Evolutionary conservation across 805 yeast species (phyloP).

Genomic region (Zygosaccharomyces kombuchaensis): DNA sequence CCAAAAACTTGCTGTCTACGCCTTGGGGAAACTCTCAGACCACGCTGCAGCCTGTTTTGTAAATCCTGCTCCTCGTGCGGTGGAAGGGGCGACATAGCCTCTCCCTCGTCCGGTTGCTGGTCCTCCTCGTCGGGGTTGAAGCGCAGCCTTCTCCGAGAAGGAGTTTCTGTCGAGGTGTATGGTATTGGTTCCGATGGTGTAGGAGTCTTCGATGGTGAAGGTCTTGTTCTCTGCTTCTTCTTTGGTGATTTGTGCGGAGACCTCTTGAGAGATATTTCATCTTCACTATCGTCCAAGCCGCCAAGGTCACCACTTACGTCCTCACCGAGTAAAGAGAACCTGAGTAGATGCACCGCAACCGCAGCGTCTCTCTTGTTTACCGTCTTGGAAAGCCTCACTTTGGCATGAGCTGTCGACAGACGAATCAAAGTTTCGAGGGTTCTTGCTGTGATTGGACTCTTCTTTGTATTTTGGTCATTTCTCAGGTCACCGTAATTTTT

Average conservation of each 20-base stretch:
- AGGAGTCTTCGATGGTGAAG: slow-evolving; percentile 19
- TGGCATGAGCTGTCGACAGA: slow-evolving; percentile 93
- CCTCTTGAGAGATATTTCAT: slow-evolving; percentile 16
- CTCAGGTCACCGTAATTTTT: slow-evolving; percentile 75
- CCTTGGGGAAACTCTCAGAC: slow-evolving; percentile 33
- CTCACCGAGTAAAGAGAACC: slow-evolving; percentile 69
- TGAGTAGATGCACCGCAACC: slow-evolving; percentile 78
- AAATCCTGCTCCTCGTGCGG: slow-evolving; percentile 32
- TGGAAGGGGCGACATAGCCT: slow-evolving; percentile 28
- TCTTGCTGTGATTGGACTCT: slow-evolving; percentile 97
- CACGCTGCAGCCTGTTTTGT: slow-evolving; percentile 25
- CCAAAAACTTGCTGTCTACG: slow-evolving; percentile 16
- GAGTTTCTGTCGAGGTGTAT: slow-evolving; percentile 7
- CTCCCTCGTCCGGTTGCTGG: slow-evolving; percentile 28
- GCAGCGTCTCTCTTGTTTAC: slow-evolving; percentile 75
- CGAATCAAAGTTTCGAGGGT: slow-evolving; percentile 94
- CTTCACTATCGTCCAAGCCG: slow-evolving; percentile 22
- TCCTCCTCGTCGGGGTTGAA: slow-evolving; percentile 34
- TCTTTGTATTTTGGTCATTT: slow-evolving; percentile 73
- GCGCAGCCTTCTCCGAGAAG: slow-evolving; percentile 35
- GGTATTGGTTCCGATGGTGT: slow-evolving; percentile 16
- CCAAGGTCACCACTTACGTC: slow-evolving; percentile 28
- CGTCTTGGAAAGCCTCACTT: slow-evolving; percentile 76
- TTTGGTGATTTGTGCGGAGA: slow-evolving; percentile 35
- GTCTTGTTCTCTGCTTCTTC: slow-evolving; percentile 27